phyloP scores from a whole-genome alignment of 2,329 filamentous ascomycete species.

The Zymoseptoria tritici region DNA sequence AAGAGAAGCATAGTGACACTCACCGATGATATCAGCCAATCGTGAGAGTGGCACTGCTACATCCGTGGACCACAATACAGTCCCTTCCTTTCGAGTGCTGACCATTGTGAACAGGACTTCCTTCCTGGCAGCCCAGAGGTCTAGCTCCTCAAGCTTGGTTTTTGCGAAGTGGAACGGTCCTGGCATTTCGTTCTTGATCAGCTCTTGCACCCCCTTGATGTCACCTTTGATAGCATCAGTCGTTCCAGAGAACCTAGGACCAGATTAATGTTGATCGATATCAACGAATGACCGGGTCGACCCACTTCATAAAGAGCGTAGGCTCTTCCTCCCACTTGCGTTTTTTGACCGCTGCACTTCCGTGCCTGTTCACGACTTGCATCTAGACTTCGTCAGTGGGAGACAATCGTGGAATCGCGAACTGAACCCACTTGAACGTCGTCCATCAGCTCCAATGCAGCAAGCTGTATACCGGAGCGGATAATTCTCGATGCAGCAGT shows the following conservation, averaged over 20 bases:
- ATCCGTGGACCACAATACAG: slow-evolving; percentile 56
- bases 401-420: background rate
- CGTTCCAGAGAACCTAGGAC: slow-evolving; percentile 62
- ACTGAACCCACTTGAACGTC: slow-evolving; percentile 54
- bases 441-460: slow-evolving; percentile 80
- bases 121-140: slow-evolving; percentile 54
- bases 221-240: slow-evolving; percentile 69
- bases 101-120: slow-evolving; percentile 56
- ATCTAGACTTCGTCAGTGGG: slow-evolving; percentile 39
- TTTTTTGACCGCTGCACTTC: slow-evolving; percentile 55
- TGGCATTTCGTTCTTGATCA: slow-evolving; percentile 45
- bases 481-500: slow-evolving; percentile 69
- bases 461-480: slow-evolving; percentile 64
- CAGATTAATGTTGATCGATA: no score
- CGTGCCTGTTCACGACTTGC: slow-evolving; percentile 63
- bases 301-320: slow-evolving; percentile 60
- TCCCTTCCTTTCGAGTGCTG: slow-evolving; percentile 46
- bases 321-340: slow-evolving; percentile 68
- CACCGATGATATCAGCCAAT: slow-evolving; percentile 51
- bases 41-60: slow-evolving; percentile 55
- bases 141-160: slow-evolving; percentile 12
- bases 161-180: slow-evolving; percentile 16
- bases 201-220: slow-evolving; percentile 58
- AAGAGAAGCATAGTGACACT: background rate
- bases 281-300: no score